Base-by-base conservation (phyloP, 192 early-diverging fungal genomes). In the Coemansia sp. region DNA sequence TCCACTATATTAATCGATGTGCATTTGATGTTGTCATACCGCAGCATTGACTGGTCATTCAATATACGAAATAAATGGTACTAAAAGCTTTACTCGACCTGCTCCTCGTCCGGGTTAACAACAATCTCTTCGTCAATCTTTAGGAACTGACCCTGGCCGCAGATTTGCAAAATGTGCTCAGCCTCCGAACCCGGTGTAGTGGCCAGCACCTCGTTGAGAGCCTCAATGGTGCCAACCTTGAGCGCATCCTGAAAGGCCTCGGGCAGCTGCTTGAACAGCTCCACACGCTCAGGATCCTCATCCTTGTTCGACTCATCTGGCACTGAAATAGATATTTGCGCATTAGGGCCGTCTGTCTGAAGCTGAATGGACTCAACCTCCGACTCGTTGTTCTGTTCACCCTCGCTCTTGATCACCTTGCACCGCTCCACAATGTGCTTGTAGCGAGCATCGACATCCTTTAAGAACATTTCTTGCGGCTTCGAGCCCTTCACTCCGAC, bases 371-470 rank as follows among this genome's bases (percentile, higher is more conserved):
- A 88, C 75, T 86, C 92, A 41, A 78, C 84, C 67, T 59, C 74
- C 55, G 56, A 81, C 43, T 60, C 77, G 35, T 38, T 75, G 45
- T 59, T 66, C 55, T 58, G 76, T 45, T 69, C 75, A 62, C 75
- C 87, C 77, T 85, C 76, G 70, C 60, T 83, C 66, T 62, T 85
- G 58, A 89, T 81, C 8, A 87, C 87, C 49, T 81, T 74, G 73
- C 91, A 94, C 12, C 96, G 88, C 2, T 72, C 82, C 48, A 77
- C 74, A 66, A 98, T 95, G 61, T 89, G 90, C 23, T 83, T 83
- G 74, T 94, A 94, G 14, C 92, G 93, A 14, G 88, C 82, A 11
- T 87, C 80, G n/a, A 96, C 90, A 78, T 98, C 96, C 47, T 86
- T 86, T 61, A 83, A 72, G 75, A 97, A 97, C 82, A 95, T 88